Conservation (phyloP, 441 rosid genomes). For the Metrosideros polymorpha region DNA sequence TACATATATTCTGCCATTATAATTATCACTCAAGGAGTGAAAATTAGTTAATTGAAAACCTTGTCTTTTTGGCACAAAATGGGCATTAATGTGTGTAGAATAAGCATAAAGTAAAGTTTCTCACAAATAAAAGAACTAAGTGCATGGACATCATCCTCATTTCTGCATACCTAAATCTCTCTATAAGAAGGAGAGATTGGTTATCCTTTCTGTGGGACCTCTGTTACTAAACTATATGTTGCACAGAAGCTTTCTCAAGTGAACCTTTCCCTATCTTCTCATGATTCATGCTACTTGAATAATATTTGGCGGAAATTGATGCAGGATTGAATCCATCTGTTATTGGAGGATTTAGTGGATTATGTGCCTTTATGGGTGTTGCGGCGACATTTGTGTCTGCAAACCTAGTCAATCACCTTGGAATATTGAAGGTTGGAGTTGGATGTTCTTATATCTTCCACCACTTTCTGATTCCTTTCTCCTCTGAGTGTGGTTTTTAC, state of each 20-base stretch:
- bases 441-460: background rate
- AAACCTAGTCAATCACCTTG: conserved; percentile 55
- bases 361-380: conserved; percentile 88
- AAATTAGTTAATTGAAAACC: background rate
- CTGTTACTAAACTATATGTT: background rate
- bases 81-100: background rate
- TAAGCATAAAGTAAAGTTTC: background rate
- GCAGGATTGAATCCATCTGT: conserved; percentile 80
- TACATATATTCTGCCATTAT: background rate
- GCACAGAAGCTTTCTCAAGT: background rate
- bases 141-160: background rate
- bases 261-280: background rate
- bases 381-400: conserved; percentile 84
- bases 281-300: background rate
- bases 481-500: conserved; percentile 3
- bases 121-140: background rate
- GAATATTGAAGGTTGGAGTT: conserved; percentile 63
- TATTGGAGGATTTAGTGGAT: conserved; percentile 83
- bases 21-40: background rate
- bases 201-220: background rate
- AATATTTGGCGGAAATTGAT: background rate
- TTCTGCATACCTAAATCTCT: background rate
- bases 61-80: background rate
- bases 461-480: background rate
- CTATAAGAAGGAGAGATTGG: background rate